A percentile compares a stretch with the other conserved stretches of the same genome.
Conservation (phyloP, 306 rosid species). For the Calophaca sinica region DNA sequence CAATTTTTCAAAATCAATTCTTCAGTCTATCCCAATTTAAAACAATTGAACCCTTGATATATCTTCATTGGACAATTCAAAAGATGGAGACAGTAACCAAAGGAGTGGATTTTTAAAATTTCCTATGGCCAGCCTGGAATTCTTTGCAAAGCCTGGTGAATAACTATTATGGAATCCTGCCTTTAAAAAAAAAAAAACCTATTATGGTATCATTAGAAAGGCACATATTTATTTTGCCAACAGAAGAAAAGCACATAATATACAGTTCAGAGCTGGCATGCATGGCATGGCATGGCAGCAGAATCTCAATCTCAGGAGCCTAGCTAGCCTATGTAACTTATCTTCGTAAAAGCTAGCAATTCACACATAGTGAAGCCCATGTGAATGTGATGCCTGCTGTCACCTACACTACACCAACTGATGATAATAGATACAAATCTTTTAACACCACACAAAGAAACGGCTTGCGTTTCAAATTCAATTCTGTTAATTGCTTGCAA, state of each 20-base stretch:
- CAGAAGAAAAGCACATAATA: not conserved
- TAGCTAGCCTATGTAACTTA: not conserved
- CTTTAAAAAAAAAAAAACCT: too few relatives aligned
- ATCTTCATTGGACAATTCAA: too few relatives aligned
- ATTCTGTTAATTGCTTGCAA: not conserved
- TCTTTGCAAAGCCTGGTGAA: not conserved
- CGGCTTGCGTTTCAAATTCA: not conserved
- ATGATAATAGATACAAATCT: too few relatives aligned
- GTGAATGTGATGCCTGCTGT: constrained; percentile 38
- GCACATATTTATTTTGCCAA: constrained; percentile 31
- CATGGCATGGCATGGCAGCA: not conserved
- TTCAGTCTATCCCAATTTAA: too few relatives aligned
- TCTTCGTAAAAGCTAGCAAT: not conserved
- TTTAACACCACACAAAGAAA: too few relatives aligned
- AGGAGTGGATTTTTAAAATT: too few relatives aligned
- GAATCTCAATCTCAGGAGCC: constrained; percentile 26
- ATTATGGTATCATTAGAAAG: not conserved
- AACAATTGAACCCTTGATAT: too few relatives aligned
- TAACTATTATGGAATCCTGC: not conserved
- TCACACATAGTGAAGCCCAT: constrained; percentile 28
- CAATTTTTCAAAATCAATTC: too few relatives aligned
- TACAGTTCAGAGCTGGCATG: constrained; percentile 11
- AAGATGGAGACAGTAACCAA: too few relatives aligned
- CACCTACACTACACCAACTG: not conserved
- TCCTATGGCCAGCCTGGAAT: too few relatives aligned